A percentile compares a stretch with the other conserved stretches of the same genome.
Evolutionary conservation across 1,139 yeast species (phyloP).

Genomic region (Arxiozyma heterogenica): DNA sequence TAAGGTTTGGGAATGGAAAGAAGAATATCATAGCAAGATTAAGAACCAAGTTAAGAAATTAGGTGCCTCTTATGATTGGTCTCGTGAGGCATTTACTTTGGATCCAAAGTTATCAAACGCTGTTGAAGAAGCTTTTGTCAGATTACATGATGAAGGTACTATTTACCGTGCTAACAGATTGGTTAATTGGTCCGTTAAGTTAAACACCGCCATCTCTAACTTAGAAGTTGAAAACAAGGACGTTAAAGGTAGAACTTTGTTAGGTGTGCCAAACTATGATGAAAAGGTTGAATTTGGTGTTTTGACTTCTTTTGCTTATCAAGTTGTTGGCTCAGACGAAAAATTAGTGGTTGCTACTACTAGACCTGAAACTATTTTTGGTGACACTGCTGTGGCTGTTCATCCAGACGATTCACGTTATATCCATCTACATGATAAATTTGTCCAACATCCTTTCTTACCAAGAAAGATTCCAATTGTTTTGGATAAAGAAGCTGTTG

Average conservation of each 20-base stretch:
- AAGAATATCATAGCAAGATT: constrained; percentile 79
- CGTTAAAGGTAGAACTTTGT: constrained; percentile 67
- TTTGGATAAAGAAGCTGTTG: constrained; percentile 88
- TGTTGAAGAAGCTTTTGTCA: constrained; percentile 85
- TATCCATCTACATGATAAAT: constrained; percentile 90
- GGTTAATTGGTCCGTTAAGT: constrained; percentile 92
- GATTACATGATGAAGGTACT: constrained; percentile 87
- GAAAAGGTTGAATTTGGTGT: constrained; percentile 93
- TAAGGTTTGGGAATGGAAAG: constrained; percentile 98
- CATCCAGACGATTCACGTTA: constrained; percentile 93
- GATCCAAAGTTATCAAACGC: constrained; percentile 71
- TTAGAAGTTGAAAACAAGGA: constrained; percentile 93
- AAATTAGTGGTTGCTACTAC: constrained; percentile 90
- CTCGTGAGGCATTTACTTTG: constrained; percentile 86
- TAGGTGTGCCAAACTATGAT: constrained; percentile 84
- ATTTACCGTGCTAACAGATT: constrained; percentile 90
- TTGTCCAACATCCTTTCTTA: constrained; percentile 80
- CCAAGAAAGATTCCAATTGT: constrained; percentile 81
- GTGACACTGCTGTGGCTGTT: constrained; percentile 96
- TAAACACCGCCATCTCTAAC: constrained; percentile 92
- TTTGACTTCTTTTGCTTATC: constrained; percentile 86
- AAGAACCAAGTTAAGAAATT: constrained; percentile 73
- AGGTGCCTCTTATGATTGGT: constrained; percentile 98
- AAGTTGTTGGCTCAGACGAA: constrained; percentile 71
- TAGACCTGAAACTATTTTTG: constrained; percentile 96